These are phyloP conservation scores for Penicillium sp. DNA, from an alignment of 2,329 filamentous ascomycete species.

Conservation along the genomic window DNA sequence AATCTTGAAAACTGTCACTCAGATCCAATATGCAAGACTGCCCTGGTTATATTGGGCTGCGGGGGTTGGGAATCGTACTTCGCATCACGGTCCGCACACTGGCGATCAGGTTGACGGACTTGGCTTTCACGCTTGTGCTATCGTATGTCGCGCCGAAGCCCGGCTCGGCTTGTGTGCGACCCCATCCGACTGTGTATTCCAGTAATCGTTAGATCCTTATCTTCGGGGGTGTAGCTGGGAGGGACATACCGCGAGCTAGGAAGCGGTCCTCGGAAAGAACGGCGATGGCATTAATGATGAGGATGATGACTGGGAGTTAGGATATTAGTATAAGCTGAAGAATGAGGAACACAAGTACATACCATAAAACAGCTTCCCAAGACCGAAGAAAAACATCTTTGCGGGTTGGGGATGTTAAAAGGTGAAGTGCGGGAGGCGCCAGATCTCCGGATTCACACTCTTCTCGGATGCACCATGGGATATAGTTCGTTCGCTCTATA, in stretches of 20 bases:
- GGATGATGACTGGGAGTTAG: constrained; percentile 62
- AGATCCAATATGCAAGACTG: not conserved
- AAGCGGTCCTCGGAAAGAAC: constrained; percentile 94
- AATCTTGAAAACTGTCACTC: not conserved
- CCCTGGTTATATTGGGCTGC: not conserved
- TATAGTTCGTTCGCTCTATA: constrained; percentile 17
- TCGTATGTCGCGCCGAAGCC: constrained; percentile 71
- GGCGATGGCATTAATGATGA: constrained; percentile 90
- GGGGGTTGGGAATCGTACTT: constrained; percentile 59
- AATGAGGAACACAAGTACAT: constrained; percentile 15
- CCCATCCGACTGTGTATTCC: constrained; percentile 73
- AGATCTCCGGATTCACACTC: constrained; percentile 26
- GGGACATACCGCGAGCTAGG: constrained; percentile 67
- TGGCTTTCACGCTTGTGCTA: constrained; percentile 77
- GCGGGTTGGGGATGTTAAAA: constrained; percentile 17
- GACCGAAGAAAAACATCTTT: constrained; percentile 67
- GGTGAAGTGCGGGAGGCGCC: constrained; percentile 29
- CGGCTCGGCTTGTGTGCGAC: constrained; percentile 60
- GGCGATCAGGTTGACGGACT: constrained; percentile 83
- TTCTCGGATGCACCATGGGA: constrained; percentile 23
- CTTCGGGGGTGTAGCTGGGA: not conserved
- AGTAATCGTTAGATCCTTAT: constrained; percentile 7
- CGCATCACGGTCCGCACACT: constrained; percentile 90
- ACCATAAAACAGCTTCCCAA: constrained; percentile 73
- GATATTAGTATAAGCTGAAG: constrained; percentile 3